A percentile compares a stretch with the other conserved stretches of the same genome.
phyloP scores from a whole-genome alignment of 73 alveolate genomes.

The Paramecium biaurelia region DNA sequence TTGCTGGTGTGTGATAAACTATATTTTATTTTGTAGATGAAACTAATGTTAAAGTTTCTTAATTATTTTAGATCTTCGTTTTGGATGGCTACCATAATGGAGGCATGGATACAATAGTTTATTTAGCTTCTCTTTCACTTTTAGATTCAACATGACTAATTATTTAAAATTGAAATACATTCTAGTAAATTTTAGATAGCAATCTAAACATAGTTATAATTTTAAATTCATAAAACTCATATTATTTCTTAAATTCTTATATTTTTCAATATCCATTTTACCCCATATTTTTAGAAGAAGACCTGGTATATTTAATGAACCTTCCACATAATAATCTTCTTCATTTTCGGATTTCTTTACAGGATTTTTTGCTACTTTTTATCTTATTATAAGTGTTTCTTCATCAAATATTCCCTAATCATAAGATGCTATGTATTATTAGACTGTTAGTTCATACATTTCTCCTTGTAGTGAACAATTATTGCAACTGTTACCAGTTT shows the following conservation, averaged over 20 bases:
- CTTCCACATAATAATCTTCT: conserved; percentile 48
- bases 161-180: background rate
- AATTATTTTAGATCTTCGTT: background rate
- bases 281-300: conserved; percentile 16
- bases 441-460: conserved; percentile 18
- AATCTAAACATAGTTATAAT: background rate
- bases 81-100: background rate
- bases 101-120: background rate
- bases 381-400: conserved; percentile 9
- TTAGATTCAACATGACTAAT: conserved; percentile 20
- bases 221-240: background rate
- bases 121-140: conserved; percentile 27
- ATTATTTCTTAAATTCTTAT: conserved; percentile 3
- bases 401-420: conserved; percentile 35
- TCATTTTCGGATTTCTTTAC: conserved; percentile 46
- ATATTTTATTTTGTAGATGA: background rate
- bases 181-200: background rate
- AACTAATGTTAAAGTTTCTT: background rate
- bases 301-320: conserved; percentile 32
- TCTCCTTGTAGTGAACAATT: conserved; percentile 26
- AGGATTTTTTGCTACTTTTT: conserved; percentile 14
- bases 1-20: background rate
- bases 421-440: background rate
- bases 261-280: conserved; percentile 28
- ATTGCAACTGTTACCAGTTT: conserved; percentile 21